A percentile compares a stretch with the other conserved stretches of the same genome.
Evolutionary conservation across 129 eudicot genomes (phyloP).

Genomic region (Arctium minus): DNA sequence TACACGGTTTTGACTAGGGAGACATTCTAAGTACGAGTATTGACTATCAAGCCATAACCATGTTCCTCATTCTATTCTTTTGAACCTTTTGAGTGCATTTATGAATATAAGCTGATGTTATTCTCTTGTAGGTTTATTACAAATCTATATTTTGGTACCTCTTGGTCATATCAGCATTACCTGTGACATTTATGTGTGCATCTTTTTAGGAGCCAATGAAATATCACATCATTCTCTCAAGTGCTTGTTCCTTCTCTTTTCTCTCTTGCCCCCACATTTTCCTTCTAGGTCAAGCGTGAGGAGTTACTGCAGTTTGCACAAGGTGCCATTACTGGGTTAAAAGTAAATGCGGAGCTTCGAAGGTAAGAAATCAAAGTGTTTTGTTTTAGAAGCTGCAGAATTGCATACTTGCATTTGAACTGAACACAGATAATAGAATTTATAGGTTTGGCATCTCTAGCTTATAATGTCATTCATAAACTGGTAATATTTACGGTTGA

Average conservation of each 20-base stretch:
- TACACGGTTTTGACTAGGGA: not conserved
- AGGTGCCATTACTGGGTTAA: constrained; percentile 90
- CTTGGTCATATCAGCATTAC: not conserved
- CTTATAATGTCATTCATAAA: not conserved
- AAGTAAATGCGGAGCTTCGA: constrained; percentile 72
- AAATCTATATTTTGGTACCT: not conserved
- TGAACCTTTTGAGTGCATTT: not conserved
- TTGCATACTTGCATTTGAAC: constrained; percentile 12
- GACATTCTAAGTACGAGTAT: not conserved
- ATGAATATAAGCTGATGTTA: not conserved
- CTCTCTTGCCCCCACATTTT: not conserved
- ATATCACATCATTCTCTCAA: not conserved
- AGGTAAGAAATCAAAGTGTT: constrained; percentile 44
- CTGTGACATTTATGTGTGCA: not conserved
- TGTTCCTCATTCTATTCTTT: not conserved
- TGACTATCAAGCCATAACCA: not conserved
- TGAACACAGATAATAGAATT: not conserved
- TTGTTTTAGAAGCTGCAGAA: not conserved
- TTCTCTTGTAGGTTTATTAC: not conserved
- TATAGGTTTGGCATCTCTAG: not conserved
- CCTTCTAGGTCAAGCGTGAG: constrained; percentile 79
- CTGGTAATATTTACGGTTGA: not conserved
- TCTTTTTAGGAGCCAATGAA: not conserved
- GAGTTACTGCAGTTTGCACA: constrained; percentile 94
- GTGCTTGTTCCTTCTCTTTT: not conserved